phyloP scores from a whole-genome alignment of 306 rosid genomes.

The Pachyrhizus erosus region DNA sequence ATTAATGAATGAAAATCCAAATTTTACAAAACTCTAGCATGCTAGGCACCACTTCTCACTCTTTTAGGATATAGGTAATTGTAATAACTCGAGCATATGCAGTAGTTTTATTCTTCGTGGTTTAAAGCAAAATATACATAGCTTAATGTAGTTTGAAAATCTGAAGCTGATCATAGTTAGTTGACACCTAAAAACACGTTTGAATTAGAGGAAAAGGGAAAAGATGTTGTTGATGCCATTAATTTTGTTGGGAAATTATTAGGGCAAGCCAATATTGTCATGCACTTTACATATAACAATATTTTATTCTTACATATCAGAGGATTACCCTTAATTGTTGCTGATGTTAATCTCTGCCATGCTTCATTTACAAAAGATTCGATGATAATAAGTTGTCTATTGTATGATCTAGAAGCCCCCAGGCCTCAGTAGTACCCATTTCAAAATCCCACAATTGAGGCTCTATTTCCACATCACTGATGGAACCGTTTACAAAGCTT shows the following conservation, averaged over 20 bases:
- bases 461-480: slow-evolving; percentile 49
- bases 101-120: not conserved
- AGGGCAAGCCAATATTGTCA: not conserved
- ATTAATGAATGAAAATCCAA: not conserved
- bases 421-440: slow-evolving; percentile 28
- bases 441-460: slow-evolving; percentile 55
- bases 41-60: not conserved
- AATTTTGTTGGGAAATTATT: no score
- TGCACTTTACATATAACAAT: not conserved
- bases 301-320: not conserved
- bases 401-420: slow-evolving; percentile 40
- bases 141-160: no score
- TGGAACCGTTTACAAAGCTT: slow-evolving; percentile 58
- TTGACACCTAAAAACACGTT: not conserved
- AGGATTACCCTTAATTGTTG: not conserved
- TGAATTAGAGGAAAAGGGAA: not conserved
- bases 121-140: not conserved
- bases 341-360: no score
- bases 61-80: no score
- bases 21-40: not conserved
- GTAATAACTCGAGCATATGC: not conserved
- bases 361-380: not conserved
- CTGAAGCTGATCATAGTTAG: no score
- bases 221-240: not conserved
- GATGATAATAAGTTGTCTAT: not conserved